Evolutionary conservation across 768 basidiomycete species (phyloP).

Genomic region (Suillus hirtellus): DNA sequence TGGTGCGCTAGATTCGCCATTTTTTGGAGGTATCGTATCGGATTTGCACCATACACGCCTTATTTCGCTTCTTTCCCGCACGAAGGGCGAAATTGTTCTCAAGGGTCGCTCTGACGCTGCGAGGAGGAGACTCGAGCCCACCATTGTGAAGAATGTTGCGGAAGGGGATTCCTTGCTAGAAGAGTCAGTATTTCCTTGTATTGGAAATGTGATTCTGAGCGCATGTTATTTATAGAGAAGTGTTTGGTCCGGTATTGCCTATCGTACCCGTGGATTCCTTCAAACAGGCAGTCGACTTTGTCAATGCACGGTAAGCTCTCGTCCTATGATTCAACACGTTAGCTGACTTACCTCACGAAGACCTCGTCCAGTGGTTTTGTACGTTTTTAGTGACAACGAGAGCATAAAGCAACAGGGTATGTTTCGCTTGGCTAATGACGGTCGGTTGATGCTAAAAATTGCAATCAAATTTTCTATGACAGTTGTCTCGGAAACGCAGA

Average conservation of each 20-base stretch:
- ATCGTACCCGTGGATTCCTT: conserved; percentile 57
- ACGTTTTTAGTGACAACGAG: conserved; percentile 58
- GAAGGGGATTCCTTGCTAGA: conserved; percentile 60
- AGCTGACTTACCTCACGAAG: conserved; percentile 30
- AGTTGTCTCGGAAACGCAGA: conserved; percentile 59
- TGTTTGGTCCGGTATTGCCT: conserved; percentile 73
- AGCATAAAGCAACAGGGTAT: conserved; percentile 40
- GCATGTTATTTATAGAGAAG: conserved; percentile 45
- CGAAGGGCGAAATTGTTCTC: conserved; percentile 54
- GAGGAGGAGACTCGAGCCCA: conserved; percentile 55
- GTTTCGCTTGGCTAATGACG: conserved; percentile 14
- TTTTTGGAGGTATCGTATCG: conserved; percentile 54
- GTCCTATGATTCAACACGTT: not conserved
- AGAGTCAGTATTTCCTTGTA: conserved; percentile 40
- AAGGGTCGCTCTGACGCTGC: conserved; percentile 37
- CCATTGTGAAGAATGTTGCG: conserved; percentile 55
- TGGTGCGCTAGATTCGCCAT: conserved; percentile 44
- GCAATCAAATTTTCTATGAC: not conserved
- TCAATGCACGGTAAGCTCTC: conserved; percentile 48
- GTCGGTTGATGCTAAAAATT: not conserved
- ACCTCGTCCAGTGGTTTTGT: conserved; percentile 60
- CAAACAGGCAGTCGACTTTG: conserved; percentile 55
- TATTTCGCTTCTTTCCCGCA: conserved; percentile 48
- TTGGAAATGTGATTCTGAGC: not conserved
- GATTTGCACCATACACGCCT: conserved; percentile 56